A percentile compares a stretch with the other conserved stretches of the same genome.
phyloP scores from a whole-genome alignment of 352 stramenopile species.

The Pythium monospermum region DNA sequence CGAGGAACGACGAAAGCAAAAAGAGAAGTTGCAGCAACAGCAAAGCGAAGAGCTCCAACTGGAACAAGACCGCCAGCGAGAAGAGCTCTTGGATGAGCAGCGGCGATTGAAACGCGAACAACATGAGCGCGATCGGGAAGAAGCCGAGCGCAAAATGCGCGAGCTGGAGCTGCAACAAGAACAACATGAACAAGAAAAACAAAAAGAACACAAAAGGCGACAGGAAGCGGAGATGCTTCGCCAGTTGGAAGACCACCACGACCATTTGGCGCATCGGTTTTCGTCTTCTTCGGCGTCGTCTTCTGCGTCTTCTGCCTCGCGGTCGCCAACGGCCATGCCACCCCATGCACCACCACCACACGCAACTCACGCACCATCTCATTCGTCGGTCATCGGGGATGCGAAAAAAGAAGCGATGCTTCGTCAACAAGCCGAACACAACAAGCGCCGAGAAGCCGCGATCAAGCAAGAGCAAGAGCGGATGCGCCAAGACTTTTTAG shows the following conservation, averaged over 20 bases:
- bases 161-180: conserved; percentile 38
- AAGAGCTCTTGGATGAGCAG: conserved; percentile 54
- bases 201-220: conserved; percentile 21
- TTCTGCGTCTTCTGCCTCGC: conserved; percentile 2
- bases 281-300: conserved; percentile 3
- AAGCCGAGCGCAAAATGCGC: conserved; percentile 36
- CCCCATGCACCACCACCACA: conserved; percentile 8
- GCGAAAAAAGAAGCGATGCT: conserved; percentile 65
- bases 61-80: conserved; percentile 25
- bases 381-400: conserved; percentile 58
- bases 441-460: conserved; percentile 51
- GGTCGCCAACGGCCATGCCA: conserved; percentile 11
- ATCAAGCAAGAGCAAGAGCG: conserved; percentile 49
- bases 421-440: conserved; percentile 58
- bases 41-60: conserved; percentile 7
- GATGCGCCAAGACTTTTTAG: conserved; percentile 16
- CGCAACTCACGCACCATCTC: too few species aligned
- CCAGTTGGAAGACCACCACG: conserved; percentile 29
- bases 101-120: conserved; percentile 68
- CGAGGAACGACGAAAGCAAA: conserved; percentile 13
- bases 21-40: conserved; percentile 1
- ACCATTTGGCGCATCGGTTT: conserved; percentile 28
- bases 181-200: conserved; percentile 5
- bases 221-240: conserved; percentile 12
- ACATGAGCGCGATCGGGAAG: conserved; percentile 48